Percentiles rank a stretch among this genome's conserved stretches.
Evolutionary conservation across 2,329 filamentous ascomycete species (phyloP).

Genomic region (Coniochaeta pulveracea): DNA sequence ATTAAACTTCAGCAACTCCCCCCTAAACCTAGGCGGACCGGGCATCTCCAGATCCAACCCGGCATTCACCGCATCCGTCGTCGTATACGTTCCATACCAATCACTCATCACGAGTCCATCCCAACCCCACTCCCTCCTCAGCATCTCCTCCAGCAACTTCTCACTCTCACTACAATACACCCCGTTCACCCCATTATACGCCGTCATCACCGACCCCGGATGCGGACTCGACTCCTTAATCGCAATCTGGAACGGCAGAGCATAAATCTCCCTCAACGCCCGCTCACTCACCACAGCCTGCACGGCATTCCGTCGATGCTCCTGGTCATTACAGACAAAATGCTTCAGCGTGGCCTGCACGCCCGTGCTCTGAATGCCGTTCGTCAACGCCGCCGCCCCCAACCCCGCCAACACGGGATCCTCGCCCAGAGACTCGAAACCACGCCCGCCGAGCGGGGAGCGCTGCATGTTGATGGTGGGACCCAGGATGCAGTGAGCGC

Average conservation of each 20-base stretch:
- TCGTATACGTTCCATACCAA: slow-evolving; percentile 47
- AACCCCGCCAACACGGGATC: slow-evolving; percentile 46
- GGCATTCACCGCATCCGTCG: slow-evolving; percentile 35
- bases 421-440: slow-evolving; percentile 48
- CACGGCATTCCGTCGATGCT: slow-evolving; percentile 44
- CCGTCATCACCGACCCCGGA: slow-evolving; percentile 46
- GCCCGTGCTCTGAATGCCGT: slow-evolving; percentile 43
- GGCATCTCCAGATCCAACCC: slow-evolving; percentile 52
- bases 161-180: slow-evolving; percentile 41
- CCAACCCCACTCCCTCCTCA: slow-evolving; percentile 47
- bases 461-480: slow-evolving; percentile 55
- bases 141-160: slow-evolving; percentile 35
- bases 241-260: slow-evolving; percentile 45
- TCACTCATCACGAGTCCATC: slow-evolving; percentile 47
- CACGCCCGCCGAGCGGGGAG: slow-evolving; percentile 46
- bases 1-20: slow-evolving; percentile 38
- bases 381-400: slow-evolving; percentile 39
- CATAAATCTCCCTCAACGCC: slow-evolving; percentile 46
- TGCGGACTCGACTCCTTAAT: slow-evolving; percentile 30
- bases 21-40: slow-evolving; percentile 38
- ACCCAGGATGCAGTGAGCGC: slow-evolving; percentile 45
- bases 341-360: slow-evolving; percentile 48
- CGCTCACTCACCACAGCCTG: slow-evolving; percentile 42
- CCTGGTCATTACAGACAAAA: slow-evolving; percentile 51
- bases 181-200: slow-evolving; percentile 48